Evolutionary conservation across 305 asterid genomes (phyloP).

Genomic region (Fraxinus nigra): DNA sequence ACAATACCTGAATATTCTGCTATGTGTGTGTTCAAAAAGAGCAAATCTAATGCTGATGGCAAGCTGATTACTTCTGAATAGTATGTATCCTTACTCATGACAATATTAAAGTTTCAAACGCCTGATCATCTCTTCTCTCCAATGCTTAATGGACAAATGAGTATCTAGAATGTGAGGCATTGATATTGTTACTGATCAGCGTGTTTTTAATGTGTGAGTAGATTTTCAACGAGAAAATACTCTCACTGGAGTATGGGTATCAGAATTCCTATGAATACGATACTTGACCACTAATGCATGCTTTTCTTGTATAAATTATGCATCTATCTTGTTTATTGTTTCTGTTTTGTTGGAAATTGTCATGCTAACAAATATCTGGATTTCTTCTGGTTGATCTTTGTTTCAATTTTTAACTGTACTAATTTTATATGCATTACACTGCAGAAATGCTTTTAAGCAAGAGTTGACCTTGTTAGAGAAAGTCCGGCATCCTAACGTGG

Average conservation of each 20-base stretch:
- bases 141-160: background rate
- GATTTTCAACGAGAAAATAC: background rate
- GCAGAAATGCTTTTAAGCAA: conserved; percentile 85
- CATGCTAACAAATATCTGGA: background rate
- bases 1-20: background rate
- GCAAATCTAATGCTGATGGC: background rate
- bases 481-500: conserved; percentile 97
- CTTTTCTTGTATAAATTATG: background rate
- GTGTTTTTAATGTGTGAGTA: background rate
- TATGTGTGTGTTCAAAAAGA: background rate
- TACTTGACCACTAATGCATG: background rate
- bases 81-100: background rate
- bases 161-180: background rate
- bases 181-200: background rate
- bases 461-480: conserved; percentile 84
- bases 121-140: background rate
- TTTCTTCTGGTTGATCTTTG: conserved; percentile 1
- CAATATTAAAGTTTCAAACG: background rate
- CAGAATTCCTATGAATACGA: background rate
- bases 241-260: conserved; percentile 6
- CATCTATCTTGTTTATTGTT: background rate
- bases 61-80: background rate
- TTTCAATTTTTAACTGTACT: conserved; percentile 22
- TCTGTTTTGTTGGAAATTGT: background rate
- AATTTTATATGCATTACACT: conserved; percentile 22